Base-by-base conservation (phyloP, 441 rosid species). In the Populus hybrid region DNA sequence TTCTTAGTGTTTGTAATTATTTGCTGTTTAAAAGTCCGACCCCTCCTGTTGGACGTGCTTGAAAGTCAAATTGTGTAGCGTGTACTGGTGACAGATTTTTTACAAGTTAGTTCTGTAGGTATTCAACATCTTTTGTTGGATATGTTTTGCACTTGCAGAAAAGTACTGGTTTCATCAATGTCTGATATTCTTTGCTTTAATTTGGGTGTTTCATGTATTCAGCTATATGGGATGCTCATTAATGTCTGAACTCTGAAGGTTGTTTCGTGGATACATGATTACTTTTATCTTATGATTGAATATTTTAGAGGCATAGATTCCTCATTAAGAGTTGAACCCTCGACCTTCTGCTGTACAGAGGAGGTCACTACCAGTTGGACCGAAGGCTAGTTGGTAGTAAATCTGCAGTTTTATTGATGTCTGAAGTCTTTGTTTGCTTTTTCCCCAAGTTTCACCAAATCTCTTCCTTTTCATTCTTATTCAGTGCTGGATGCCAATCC, bases 401-500 rank as follows among this genome's bases (percentile, higher is more conserved):
- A 79, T 70, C 54, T 78, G 28, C 69, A 68, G 38, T 36, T 64
- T 24, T 8, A 12, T 63, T 72, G 11, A 24, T 38, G 16, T 18
- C 11, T 46, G 12, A 21, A 35, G 10, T 36, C 36, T 32, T 61
- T 40, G n/a, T 68, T 65, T n/a, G 57, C 32, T 76, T 28, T 57
- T 64, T 42, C 46, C 35, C 71, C 36, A 63, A 18, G 71, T 57
- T 79, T 77, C 28, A 57, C 8, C 34, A 23, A 42, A 46, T 26
- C 34, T 72, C 50, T 23, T 73, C 26, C 59, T 7, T 64, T 8
- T 72, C 73, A 20, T 80, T 79, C 32, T 35, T 75, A 73, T 76
- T 76, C 83, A 96, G 99, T 96, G 26, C 79, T 96, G 90, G 99
- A 96, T 76, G 88, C 92, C 75, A 96, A 96, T 84, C 99, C 99